Percentiles rank a stretch among this genome's conserved stretches.
These are phyloP conservation scores for Dryas integrifolia DNA, from an alignment of 331 rosid species.

Conservation along the genomic window DNA sequence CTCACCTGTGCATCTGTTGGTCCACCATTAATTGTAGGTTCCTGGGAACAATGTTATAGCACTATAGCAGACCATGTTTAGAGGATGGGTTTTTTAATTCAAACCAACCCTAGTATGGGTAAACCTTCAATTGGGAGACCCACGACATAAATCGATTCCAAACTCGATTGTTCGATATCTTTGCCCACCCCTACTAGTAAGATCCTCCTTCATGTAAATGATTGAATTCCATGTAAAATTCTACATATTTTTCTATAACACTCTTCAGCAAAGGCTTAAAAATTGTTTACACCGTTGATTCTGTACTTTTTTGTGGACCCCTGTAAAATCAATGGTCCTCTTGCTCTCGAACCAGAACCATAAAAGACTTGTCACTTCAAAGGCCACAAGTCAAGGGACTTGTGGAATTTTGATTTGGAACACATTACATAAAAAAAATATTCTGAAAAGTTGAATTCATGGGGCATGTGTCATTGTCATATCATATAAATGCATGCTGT, in stretches of 20 bases:
- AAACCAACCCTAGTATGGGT: conserved; percentile 1
- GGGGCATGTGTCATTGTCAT: conserved; percentile 10
- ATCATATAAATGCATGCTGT: not conserved
- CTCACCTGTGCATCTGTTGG: not conserved
- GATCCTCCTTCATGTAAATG: conserved; percentile 4
- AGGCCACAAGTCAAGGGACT: too few relatives aligned
- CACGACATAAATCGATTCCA: not conserved
- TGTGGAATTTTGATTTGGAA: too few relatives aligned
- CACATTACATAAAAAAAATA: too few relatives aligned
- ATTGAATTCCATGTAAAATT: not conserved
- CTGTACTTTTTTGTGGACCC: not conserved
- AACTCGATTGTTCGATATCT: too few relatives aligned
- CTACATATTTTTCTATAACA: not conserved
- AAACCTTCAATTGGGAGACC: not conserved
- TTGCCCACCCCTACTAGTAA: not conserved
- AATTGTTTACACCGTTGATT: not conserved
- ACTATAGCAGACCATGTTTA: not conserved
- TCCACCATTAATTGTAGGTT: conserved; percentile 2
- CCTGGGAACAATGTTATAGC: not conserved
- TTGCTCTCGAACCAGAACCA: not conserved
- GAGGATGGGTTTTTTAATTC: not conserved
- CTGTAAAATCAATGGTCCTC: not conserved
- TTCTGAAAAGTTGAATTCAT: not conserved
- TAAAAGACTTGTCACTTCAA: not conserved
- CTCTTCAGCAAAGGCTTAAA: too few relatives aligned